These are phyloP conservation scores for Euphrasia arctica DNA, from an alignment of 305 asterid genomes.

Conservation along the genomic window DNA sequence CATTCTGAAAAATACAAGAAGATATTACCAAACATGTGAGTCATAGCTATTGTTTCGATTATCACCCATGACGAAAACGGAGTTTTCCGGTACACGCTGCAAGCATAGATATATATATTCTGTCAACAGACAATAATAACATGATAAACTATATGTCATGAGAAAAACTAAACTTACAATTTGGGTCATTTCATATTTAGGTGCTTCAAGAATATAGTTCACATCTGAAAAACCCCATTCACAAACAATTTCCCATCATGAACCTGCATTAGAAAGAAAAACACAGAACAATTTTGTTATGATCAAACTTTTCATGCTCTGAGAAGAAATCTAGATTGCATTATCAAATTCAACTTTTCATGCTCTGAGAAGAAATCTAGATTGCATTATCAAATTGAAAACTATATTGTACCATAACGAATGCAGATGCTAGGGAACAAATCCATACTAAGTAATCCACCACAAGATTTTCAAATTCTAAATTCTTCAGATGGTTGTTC, in stretches of 20 bases:
- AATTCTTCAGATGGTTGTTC: not conserved
- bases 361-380: no score
- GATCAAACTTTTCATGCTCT: not conserved
- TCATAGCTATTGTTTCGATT: slow-evolving; percentile 97
- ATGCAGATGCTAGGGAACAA: not conserved
- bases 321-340: no score
- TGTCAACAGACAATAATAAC: no score
- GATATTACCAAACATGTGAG: slow-evolving; percentile 88
- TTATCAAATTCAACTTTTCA: not conserved
- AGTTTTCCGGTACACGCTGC: slow-evolving; percentile 88
- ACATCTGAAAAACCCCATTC: slow-evolving; percentile 75
- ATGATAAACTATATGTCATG: not conserved
- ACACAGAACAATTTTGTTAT: not conserved
- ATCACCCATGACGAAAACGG: slow-evolving; percentile 95
- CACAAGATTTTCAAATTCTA: not conserved
- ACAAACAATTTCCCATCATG: slow-evolving; percentile 88
- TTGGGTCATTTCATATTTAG: slow-evolving; percentile 86
- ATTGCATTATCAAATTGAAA: no score
- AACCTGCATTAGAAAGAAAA: slow-evolving; percentile 53
- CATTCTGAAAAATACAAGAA: slow-evolving; percentile 17
- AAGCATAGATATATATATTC: slow-evolving; percentile 1
- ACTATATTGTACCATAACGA: not conserved
- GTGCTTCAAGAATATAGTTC: slow-evolving; percentile 76
- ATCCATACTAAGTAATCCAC: no score
- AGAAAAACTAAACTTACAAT: slow-evolving; percentile 46